Conservation (phyloP, 2,329 filamentous ascomycete species). For the Dothiorella sarmentorum region DNA sequence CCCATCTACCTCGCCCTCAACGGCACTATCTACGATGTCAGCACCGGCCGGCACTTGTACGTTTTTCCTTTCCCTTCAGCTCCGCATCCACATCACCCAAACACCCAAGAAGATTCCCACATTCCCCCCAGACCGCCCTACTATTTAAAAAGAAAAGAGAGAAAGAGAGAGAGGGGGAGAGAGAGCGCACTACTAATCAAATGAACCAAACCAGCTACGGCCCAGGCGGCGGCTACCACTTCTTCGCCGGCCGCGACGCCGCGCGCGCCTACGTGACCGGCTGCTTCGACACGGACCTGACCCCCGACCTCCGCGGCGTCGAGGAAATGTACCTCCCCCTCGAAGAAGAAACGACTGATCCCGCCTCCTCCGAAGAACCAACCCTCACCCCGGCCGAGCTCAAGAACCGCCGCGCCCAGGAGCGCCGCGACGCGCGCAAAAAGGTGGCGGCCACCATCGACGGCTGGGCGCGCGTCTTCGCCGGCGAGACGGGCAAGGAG, state of each 20-base stretch:
- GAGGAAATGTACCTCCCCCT: slow-evolving; percentile 78
- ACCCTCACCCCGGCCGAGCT: slow-evolving; percentile 29
- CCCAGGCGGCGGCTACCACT: slow-evolving; percentile 78
- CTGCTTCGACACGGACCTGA: slow-evolving; percentile 84
- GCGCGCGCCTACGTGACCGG: slow-evolving; percentile 86
- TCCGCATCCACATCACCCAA: not conserved
- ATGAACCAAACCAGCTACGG: slow-evolving; percentile 38
- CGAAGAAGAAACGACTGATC: slow-evolving; percentile 47
- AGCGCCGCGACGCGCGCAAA: slow-evolving; percentile 61
- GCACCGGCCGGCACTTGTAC: slow-evolving; percentile 47
- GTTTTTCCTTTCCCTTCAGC: not conserved
- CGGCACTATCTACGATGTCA: slow-evolving; percentile 81
- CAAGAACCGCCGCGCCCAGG: slow-evolving; percentile 57
- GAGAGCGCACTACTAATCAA: not conserved
- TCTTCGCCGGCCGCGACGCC: slow-evolving; percentile 84
- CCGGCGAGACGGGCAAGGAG: slow-evolving; percentile 64
- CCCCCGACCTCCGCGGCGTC: slow-evolving; percentile 77
- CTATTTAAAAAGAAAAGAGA: too few relatives aligned
- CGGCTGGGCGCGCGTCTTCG: slow-evolving; percentile 83
- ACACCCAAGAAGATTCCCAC: not conserved
- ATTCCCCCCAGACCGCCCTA: too few relatives aligned
- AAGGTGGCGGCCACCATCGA: slow-evolving; percentile 65
- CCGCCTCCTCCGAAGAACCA: slow-evolving; percentile 16
- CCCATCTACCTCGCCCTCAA: slow-evolving; percentile 92
- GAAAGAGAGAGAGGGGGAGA: too few relatives aligned